Evolutionary conservation across 2,329 filamentous ascomycete species (phyloP), one percentile per base, ranked within the genome.

Genomic region (Fusarium bactridioides): DNA sequence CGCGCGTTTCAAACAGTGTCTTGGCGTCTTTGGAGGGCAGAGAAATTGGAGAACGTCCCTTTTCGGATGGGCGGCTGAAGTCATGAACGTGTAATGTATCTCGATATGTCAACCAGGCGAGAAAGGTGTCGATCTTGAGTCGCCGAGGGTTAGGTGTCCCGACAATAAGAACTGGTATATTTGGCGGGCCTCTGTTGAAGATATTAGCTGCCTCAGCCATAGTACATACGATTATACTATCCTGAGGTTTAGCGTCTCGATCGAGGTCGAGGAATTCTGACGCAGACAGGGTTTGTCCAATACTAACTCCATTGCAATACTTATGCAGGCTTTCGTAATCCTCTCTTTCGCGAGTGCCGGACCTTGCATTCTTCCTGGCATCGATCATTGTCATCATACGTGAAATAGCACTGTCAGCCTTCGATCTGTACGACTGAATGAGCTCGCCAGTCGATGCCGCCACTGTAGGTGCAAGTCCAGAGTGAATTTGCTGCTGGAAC

Each of bases 371-470:
- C n/a, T 16, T 43, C 18, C 40, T 23, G 15, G n/a, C 15, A 18
- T 18, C 4, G 15, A 43, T 23, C 40, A 23, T 43, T 7, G 15
- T 13, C 5, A 16, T 43, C 40, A 43, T 43, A 16, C 40, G 15
- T 43, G 15, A 7, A 23, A 8, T 0, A 23, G 40, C n/a, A 23
- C 16, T 16, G 6, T 23, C 15, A 2, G 40, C 40, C 40, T 43
- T 43, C 4, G 4, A 18, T 43, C 40, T 23, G 7, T 40, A 43
- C 7, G 4, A 11, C 6, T 11, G 9, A 16, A 43, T 23, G 4
- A 43, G n/a, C 5, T 16, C 15, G 10, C 10, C 6, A 23, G 40
- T 5, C 0, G 5, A 2, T 8, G n/a, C 10, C 40, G 6, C 5
- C 10, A 16, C 40, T 43, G n/a, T 6, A 43, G 2, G 6, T 0